Evolutionary conservation across 176 grass and related monocot genomes (phyloP), one percentile per base, ranked within the genome.

Genomic region (Bromus sterilis): DNA sequence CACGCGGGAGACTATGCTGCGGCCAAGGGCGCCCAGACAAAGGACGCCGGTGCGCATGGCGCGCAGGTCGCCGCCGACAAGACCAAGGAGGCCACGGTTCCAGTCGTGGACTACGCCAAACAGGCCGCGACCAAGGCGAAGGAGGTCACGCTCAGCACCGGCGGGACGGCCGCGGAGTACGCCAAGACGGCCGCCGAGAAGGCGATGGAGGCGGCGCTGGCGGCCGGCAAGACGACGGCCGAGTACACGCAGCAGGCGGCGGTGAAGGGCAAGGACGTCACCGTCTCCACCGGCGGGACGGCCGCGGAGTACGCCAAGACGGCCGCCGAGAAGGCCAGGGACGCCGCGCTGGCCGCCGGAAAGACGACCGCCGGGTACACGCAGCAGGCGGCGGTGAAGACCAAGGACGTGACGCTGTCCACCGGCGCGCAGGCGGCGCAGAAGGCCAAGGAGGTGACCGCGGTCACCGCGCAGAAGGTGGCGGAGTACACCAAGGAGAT

Each of bases 371-470:
- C 77, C 1, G 90, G 55, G 40, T 91, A 91, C 65, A 81, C 91
- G 21, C 80, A 91, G 76, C 35, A 81, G 58, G 90, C 87, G 21
- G 92, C 86, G 0, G 86, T 51, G 21, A 92, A 90, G 37, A 82
- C 89, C 23, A 97, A 92, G 72, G 91, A 94, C 28, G 71, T 14
- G 34, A 83, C 89, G 39, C 10, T 86, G 4, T 44, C 63, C 0
- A 79, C 85, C 1, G 90, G 85, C 56, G 81, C 46, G 46, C 83
- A 78, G 18, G 87, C 85, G 46, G 87, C 66, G 4, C 87, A 81
- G 18, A 91, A 85, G 75, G 87, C 90, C 6, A 95, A 69, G 70
- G 93, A 90, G 66, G 57, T 34, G 32, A 88, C 87, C n/a, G 81
- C 84, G 16, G 63, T 21, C 49, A 65, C 87, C 4, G 78, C 68